Evolutionary conservation across 257 asterid species (phyloP), one percentile per base, ranked within the genome.

Genomic region (Rehmannia glutinosa): DNA sequence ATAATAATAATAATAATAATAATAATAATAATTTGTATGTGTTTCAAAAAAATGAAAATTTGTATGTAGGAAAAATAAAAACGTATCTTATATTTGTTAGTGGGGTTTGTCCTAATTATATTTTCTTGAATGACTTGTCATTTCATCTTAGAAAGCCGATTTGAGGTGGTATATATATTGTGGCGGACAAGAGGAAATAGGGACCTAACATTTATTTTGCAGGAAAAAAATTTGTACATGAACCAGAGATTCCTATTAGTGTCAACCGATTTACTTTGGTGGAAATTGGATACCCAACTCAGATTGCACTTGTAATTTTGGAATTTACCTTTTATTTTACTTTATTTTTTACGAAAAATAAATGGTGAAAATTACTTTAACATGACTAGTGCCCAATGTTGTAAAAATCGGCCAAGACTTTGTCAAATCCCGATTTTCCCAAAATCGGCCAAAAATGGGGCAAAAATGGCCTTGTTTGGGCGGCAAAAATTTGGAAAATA

Each of bases 121-220:
- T 23, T 23, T 8, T 16, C 5, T 30, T 27, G n/a, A 43, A 15
- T 52, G 60, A 27, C 19, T 39, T 8, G 64, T 66, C 69, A 66
- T 57, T 64, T 73, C 73, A 58, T 3, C n/a, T 38, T n/a, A 24
- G 12, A 19, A 27, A 32, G 51, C 38, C 20, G 7, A 16, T 62
- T 53, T 30, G 68, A 61, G 72, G 72, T 51, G 61, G 45, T 39
- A 39, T 12, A 51, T 41, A 54, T 57, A 65, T 49, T 59, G 78
- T 66, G 78, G 73, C 64, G 49, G 73, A 66, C 78, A 73, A 6
- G 10, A 46, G 49, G 33, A 36, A 55, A 35, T 46, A 23, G 1
- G 5, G 49, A n/a, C 9, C 43, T 35, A 36, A 23, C 35, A n/a
- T n/a, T 32, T 32, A 16, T 63, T 42, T 68, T 41, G 52, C 28